phyloP scores from a whole-genome alignment of 352 stramenopile species.

The Hyaloperonospora brassicae region DNA sequence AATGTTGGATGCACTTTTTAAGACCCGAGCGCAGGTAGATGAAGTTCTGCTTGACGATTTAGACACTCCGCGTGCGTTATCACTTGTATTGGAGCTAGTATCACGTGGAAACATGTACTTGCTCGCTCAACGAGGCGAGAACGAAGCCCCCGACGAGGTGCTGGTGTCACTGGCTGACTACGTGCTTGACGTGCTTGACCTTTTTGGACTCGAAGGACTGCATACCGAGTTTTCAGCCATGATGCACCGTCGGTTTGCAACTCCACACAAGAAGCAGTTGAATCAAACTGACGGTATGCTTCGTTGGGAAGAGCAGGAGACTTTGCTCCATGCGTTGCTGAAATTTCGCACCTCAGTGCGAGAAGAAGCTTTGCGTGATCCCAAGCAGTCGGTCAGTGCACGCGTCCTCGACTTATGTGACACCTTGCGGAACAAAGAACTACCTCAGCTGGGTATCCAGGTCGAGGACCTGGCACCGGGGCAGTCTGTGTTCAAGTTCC shows the following conservation, averaged over 20 bases:
- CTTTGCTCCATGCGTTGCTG: conserved; percentile 42
- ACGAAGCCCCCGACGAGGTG: conserved; percentile 43
- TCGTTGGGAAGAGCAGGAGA: conserved; percentile 23
- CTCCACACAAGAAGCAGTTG: not conserved
- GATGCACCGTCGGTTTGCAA: conserved; percentile 25
- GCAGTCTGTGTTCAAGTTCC: conserved; percentile 48
- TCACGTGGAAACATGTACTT: conserved; percentile 53
- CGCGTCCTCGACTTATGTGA: conserved; percentile 58
- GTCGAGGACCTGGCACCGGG: conserved; percentile 63
- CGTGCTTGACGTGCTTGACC: conserved; percentile 56
- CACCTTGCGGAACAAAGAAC: conserved; percentile 43
- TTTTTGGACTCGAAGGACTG: conserved; percentile 59
- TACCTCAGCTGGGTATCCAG: conserved; percentile 50
- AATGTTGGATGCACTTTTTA: conserved; percentile 46
- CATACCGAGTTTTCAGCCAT: conserved; percentile 41
- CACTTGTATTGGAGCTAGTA: conserved; percentile 62
- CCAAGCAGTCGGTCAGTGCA: conserved; percentile 28
- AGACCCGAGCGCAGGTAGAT: conserved; percentile 45
- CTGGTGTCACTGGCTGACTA: conserved; percentile 46
- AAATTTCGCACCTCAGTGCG: conserved; percentile 59
- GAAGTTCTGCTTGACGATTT: conserved; percentile 80
- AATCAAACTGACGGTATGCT: conserved; percentile 2
- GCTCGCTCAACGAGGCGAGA: conserved; percentile 23
- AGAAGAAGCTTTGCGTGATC: conserved; percentile 45
- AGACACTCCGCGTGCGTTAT: conserved; percentile 76